Evolutionary conservation across 2,329 filamentous ascomycete species (phyloP), one percentile per base, ranked within the genome.

Genomic region (Fonsecaea multimorphosa): DNA sequence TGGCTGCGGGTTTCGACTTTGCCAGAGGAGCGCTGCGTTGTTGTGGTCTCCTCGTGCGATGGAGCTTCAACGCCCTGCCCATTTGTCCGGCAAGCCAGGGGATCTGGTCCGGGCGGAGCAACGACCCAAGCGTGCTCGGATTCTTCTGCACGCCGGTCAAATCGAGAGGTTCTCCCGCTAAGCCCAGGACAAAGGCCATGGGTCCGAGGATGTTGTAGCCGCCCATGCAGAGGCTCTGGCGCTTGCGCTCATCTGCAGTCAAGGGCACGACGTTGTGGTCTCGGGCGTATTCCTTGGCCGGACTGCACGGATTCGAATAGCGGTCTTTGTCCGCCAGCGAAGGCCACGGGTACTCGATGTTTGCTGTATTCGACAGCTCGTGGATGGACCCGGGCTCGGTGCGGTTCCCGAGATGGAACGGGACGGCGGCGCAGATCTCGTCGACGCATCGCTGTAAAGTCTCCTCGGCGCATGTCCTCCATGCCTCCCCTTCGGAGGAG

Each of bases 361-460:
- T 16, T 8, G 29, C 16, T 1, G 54, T 57, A 16, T 57, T 27
- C 1, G 54, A 57, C 11, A 57, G 27, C 32, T 57, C 54, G 38
- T 57, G 54, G 32, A 57, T 57, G 32, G 54, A 57, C 0, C 54
- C 54, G 14, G 27, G 1, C 11, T 40, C 34, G 5, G 19, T 31
- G 19, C 58, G 58, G 32, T 38, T 61, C 3, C 58, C 58, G 16
- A 61, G 58, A 27, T 61, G 58, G 49, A 61, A 61, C 11, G 58
- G 58, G n/a, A 61, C 46, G 6, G 44, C 49, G 44, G 58, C 58
- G 29, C 49, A 61, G 29, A 61, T 52, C 27, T 61, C 58, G 32
- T 61, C 58, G 22, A 61, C 40, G 31, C 54, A 36, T 3, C n/a
- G 32, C 19, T 40, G 54, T 2, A 57, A 32, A 19, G 32, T 40